These are phyloP conservation scores for Rubroshorea leprosula DNA, from an alignment of 345 rosid genomes.

Conservation along the genomic window DNA sequence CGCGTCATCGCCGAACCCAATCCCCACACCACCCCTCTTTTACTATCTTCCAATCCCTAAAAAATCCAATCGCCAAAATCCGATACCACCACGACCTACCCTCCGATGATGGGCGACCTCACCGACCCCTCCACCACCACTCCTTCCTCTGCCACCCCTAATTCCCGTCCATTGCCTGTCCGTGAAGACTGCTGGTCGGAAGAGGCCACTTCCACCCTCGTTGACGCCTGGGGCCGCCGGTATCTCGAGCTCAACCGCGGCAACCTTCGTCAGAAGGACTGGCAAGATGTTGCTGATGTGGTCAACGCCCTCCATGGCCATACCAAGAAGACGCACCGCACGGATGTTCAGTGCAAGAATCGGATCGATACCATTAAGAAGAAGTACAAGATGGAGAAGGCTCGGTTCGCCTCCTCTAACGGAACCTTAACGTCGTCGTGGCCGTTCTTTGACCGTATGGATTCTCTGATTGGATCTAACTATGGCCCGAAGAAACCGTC, in stretches of 20 bases:
- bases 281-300: conserved; percentile 95
- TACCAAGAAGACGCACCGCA: conserved; percentile 82
- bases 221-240: conserved; percentile 91
- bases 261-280: conserved; percentile 93
- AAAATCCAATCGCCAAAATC: not conserved
- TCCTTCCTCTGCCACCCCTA: conserved; percentile 16
- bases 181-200: conserved; percentile 99
- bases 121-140: conserved; percentile 34
- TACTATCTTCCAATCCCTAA: not conserved
- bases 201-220: conserved; percentile 90
- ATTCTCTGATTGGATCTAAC: conserved; percentile 64
- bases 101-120: conserved; percentile 35
- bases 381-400: conserved; percentile 90
- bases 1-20: conserved; percentile 28
- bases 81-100: not conserved
- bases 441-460: conserved; percentile 81
- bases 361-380: conserved; percentile 97
- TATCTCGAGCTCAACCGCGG: conserved; percentile 88
- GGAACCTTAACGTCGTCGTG: conserved; percentile 54
- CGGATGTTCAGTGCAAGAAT: conserved; percentile 98
- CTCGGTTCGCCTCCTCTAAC: conserved; percentile 56
- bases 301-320: conserved; percentile 86
- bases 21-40: not conserved
- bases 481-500: conserved; percentile 37
- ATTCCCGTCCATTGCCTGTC: conserved; percentile 52